Base-by-base conservation (phyloP, 352 stramenopile species). In the Pythium graminicola region DNA sequence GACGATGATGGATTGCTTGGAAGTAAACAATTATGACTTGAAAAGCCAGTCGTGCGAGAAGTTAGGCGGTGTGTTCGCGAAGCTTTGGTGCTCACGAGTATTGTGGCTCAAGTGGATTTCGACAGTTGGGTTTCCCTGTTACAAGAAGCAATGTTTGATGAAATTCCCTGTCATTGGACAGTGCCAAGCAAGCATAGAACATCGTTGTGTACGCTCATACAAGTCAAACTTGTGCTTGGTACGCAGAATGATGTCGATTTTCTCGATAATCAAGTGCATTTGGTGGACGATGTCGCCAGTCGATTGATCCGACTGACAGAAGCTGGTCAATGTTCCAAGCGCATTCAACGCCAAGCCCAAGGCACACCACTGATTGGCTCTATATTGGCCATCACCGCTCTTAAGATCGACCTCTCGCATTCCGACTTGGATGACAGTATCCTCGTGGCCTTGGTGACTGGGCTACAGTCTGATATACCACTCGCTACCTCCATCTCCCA, bases 1-100 rank as follows among this genome's bases (percentile, higher is more conserved):
- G 41, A 32, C 41, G 26, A 19, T 27, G 26, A 28, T 16, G 42
- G 42, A 10, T 49, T 49, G 14, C 36, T 49, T 3, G 42, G 24
- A 1, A 17, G 14, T 9, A 27, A 26, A 6, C 23, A 31, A 27
- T 16, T 19, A 14, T 49, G 42, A 14, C 17, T 49, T 14, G 17
- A 19, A 6, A 49, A 49, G 42, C 42, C 42, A 13, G 24, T 19
- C 2, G 42, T 49, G 8, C 23, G 26, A 16, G 42, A 50, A 29
- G 13, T 11, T 2, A 14, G 38, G 28, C 28, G 43, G 6, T 20
- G 17, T 1, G 8, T 23, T 7, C 43, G 43, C 8, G 43, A 50
- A 29, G 27, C 43, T 4, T 22, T 50, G 3, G 7, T 50, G n/a
- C 43, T 50, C n/a, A 50, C 43, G 28, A 50, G 28, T 29, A 6